Percentiles rank a stretch among this genome's conserved stretches.
phyloP scores from a whole-genome alignment of 768 basidiomycete genomes.

The Phlebiopsis flavidoalba region DNA sequence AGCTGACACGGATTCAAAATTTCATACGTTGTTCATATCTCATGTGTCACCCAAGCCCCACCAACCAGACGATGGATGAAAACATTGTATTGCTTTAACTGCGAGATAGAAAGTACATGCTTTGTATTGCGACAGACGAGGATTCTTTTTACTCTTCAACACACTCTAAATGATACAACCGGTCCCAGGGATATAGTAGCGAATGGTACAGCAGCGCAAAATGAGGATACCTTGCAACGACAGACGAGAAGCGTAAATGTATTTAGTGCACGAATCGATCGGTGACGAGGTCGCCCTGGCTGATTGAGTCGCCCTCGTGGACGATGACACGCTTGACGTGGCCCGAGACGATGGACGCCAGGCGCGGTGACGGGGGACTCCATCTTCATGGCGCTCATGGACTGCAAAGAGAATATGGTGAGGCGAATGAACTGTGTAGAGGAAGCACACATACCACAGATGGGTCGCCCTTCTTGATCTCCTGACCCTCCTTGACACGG shows the following conservation, averaged over 20 bases:
- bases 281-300: slow-evolving; percentile 86
- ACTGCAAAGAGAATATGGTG: slow-evolving; percentile 39
- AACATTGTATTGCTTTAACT: neutral
- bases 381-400: slow-evolving; percentile 98
- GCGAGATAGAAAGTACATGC: neutral
- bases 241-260: neutral
- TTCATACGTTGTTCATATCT: too few species aligned
- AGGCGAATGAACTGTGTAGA: neutral
- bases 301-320: slow-evolving; percentile 91
- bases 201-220: neutral
- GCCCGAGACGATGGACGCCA: slow-evolving; percentile 92
- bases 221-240: neutral
- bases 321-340: slow-evolving; percentile 93
- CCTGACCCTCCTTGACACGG: slow-evolving; percentile 94
- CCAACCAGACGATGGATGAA: neutral
- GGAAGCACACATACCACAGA: slow-evolving; percentile 62
- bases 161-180: slow-evolving; percentile 4
- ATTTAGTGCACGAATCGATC: slow-evolving; percentile 78
- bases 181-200: neutral
- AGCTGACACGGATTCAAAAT: too few species aligned
- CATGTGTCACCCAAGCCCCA: neutral
- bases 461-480: slow-evolving; percentile 96
- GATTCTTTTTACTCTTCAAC: neutral
- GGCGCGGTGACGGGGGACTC: slow-evolving; percentile 96
- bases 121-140: slow-evolving; percentile 4